A percentile compares a stretch with the other conserved stretches of the same genome.
These are phyloP conservation scores for Ogataea siamensis DNA, from an alignment of 805 yeast species.

Conservation along the genomic window DNA sequence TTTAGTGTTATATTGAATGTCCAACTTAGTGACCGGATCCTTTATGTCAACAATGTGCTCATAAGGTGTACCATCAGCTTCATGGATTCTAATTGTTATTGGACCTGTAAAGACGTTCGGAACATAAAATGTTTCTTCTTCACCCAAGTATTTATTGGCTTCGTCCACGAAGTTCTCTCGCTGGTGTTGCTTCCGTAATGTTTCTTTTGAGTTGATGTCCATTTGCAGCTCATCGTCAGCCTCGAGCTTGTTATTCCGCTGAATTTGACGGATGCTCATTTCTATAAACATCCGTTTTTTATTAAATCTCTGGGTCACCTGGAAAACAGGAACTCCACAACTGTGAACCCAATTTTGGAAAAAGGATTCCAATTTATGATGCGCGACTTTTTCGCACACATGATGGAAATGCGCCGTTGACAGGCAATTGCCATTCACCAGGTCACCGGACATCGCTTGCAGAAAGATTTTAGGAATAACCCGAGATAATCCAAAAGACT, in stretches of 20 bases:
- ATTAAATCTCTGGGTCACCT: constrained; percentile 89
- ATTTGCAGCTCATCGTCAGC: constrained; percentile 20
- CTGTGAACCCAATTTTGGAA: constrained; percentile 94
- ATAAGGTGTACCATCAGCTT: constrained; percentile 97
- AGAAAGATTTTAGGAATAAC: constrained; percentile 87
- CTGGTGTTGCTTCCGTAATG: constrained; percentile 22
- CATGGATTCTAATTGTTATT: constrained; percentile 94
- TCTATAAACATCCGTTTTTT: constrained; percentile 92
- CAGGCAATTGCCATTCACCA: constrained; percentile 68
- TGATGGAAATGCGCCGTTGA: constrained; percentile 85
- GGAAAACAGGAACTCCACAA: constrained; percentile 82
- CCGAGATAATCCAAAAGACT: constrained; percentile 86
- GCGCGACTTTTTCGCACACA: constrained; percentile 93
- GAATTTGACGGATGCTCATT: constrained; percentile 90
- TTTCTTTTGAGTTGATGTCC: constrained; percentile 12
- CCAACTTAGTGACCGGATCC: constrained; percentile 81
- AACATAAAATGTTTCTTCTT: constrained; percentile 41
- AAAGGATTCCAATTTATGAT: constrained; percentile 75
- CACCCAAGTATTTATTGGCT: constrained; percentile 40
- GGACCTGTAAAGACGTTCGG: constrained; percentile 82
- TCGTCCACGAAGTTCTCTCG: constrained; percentile 44
- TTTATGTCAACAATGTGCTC: constrained; percentile 94
- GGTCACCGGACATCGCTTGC: constrained; percentile 94
- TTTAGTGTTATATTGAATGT: constrained; percentile 93
- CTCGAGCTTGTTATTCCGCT: constrained; percentile 45